phyloP scores from a whole-genome alignment of 164 flowering plant genomes.

The Cinnamomum chago region DNA sequence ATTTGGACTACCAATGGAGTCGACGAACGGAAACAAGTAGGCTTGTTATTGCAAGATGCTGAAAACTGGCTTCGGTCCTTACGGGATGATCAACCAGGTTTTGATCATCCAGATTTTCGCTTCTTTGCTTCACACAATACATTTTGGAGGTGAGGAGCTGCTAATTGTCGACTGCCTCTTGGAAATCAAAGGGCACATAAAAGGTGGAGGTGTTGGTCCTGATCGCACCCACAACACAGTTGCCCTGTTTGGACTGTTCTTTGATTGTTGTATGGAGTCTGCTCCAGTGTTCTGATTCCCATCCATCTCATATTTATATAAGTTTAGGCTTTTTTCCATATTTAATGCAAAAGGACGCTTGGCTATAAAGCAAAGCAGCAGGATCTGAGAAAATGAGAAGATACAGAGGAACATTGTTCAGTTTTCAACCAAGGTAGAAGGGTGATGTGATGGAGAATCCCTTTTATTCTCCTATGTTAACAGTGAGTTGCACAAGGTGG shows the following conservation, averaged over 20 bases:
- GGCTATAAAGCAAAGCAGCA: not conserved
- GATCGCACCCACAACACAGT: not conserved
- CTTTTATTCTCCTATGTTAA: not conserved
- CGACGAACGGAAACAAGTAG: slow-evolving; percentile 43
- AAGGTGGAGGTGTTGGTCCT: not conserved
- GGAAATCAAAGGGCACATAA: not conserved
- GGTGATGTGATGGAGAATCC: not conserved
- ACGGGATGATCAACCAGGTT: slow-evolving; percentile 25
- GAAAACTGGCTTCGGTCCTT: slow-evolving; percentile 47
- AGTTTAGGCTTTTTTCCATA: not conserved
- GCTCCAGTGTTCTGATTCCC: slow-evolving; percentile 5
- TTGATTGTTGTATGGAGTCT: not conserved
- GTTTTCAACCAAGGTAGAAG: not conserved
- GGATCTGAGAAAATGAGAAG: not conserved
- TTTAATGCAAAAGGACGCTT: not conserved
- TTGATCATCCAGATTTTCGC: slow-evolving; percentile 49
- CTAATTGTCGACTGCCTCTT: no score
- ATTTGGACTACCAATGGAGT: slow-evolving; percentile 38
- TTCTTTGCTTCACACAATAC: slow-evolving; percentile 50
- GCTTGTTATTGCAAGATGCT: slow-evolving; percentile 47
- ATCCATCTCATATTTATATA: slow-evolving; percentile 1
- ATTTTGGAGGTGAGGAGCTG: slow-evolving; percentile 27
- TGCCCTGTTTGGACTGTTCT: no score
- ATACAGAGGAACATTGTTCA: not conserved
- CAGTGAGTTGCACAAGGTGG: not conserved